phyloP scores from a whole-genome alignment of 805 yeast species.

The Ogataea paraovalis region DNA sequence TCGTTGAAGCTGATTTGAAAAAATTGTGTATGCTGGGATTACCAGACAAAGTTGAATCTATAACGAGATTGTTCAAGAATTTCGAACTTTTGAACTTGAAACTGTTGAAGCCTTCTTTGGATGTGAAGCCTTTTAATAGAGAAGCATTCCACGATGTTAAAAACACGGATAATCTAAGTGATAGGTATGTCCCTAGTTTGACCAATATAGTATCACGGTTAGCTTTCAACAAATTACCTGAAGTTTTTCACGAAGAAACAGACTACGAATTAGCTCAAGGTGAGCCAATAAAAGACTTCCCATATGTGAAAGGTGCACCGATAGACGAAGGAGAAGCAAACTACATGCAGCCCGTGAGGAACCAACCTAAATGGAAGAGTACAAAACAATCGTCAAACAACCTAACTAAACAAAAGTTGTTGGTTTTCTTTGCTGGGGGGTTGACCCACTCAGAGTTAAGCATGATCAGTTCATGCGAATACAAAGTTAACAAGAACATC shows the following conservation, averaged over 20 bases:
- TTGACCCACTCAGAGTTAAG: constrained; percentile 78
- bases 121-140: constrained; percentile 42
- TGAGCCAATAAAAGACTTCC: constrained; percentile 50
- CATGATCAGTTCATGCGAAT: constrained; percentile 66
- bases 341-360: constrained; percentile 17
- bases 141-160: constrained; percentile 50
- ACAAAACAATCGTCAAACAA: constrained; percentile 18
- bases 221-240: constrained; percentile 26
- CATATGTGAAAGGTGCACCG: constrained; percentile 38
- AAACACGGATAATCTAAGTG: constrained; percentile 22
- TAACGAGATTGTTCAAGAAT: constrained; percentile 53
- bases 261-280: constrained; percentile 11
- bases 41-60: constrained; percentile 30
- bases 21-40: constrained; percentile 60
- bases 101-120: constrained; percentile 35
- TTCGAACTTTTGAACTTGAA: constrained; percentile 39
- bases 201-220: constrained; percentile 25
- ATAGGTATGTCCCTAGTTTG: constrained; percentile 25
- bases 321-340: constrained; percentile 19
- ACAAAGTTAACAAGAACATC: constrained; percentile 62
- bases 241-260: constrained; percentile 14
- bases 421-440: constrained; percentile 88
- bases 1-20: constrained; percentile 65
- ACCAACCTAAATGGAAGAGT: constrained; percentile 30
- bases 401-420: constrained; percentile 56